These are phyloP conservation scores for Acacia melanoxylon DNA, from an alignment of 306 rosid species.

Conservation along the genomic window DNA sequence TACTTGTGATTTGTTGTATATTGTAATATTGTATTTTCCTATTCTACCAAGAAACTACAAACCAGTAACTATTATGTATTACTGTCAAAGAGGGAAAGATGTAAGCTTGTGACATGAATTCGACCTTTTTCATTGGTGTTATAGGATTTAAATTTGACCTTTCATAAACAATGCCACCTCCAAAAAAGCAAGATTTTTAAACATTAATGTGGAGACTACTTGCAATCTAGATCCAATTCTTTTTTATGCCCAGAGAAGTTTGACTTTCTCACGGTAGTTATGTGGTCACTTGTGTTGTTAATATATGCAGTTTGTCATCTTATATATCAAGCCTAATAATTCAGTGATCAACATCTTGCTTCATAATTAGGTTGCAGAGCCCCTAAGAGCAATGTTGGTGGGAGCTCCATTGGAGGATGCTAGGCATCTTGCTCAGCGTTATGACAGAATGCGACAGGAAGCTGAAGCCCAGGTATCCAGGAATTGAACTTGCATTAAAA, in stretches of 20 bases:
- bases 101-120: neutral
- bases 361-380: conserved; percentile 78
- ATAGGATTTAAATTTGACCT: conserved; percentile 22
- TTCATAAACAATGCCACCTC: conserved; percentile 1
- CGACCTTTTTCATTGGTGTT: neutral
- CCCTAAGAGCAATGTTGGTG: conserved; percentile 89
- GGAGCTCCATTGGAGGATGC: conserved; percentile 96
- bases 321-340: conserved; percentile 9
- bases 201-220: conserved; percentile 6
- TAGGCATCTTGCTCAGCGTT: conserved; percentile 92
- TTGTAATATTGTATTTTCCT: neutral
- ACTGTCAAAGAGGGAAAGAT: neutral
- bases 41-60: neutral
- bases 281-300: conserved; percentile 25
- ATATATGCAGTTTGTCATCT: conserved; percentile 16
- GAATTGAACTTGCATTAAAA: conserved; percentile 21
- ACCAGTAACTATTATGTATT: neutral
- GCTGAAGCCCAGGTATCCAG: conserved; percentile 86
- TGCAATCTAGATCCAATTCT: neutral
- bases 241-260: neutral
- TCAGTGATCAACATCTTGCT: conserved; percentile 30
- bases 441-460: conserved; percentile 89
- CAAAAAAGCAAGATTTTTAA: neutral
- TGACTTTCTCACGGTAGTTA: conserved; percentile 14
- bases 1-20: neutral